phyloP scores from a whole-genome alignment of 768 basidiomycete species.

The Tulasnella calospora region DNA sequence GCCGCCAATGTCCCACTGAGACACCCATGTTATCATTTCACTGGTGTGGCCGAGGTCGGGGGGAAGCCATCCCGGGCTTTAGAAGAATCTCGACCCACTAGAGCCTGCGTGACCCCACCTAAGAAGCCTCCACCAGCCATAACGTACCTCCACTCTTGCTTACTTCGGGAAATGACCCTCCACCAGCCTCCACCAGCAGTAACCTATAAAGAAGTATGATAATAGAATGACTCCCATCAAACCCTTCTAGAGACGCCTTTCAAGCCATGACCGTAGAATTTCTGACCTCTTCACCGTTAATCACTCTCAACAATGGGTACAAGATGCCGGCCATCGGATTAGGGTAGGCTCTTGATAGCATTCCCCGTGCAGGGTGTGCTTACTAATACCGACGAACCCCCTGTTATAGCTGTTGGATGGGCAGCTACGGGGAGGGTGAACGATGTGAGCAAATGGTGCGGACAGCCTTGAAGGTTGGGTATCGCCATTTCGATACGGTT shows the following conservation, averaged over 20 bases:
- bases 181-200: neutral
- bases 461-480: slow-evolving; percentile 66
- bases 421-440: slow-evolving; percentile 7
- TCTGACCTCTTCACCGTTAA: neutral
- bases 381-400: neutral
- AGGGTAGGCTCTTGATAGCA: slow-evolving; percentile 38
- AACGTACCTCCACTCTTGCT: neutral
- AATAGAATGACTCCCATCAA: neutral
- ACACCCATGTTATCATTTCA: too few relatives aligned
- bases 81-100: neutral
- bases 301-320: slow-evolving; percentile 47
- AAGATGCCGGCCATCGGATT: slow-evolving; percentile 71
- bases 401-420: slow-evolving; percentile 38
- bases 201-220: neutral
- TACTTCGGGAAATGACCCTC: neutral
- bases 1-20: too few relatives aligned
- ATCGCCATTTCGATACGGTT: slow-evolving; percentile 81
- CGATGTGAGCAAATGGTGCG: slow-evolving; percentile 38
- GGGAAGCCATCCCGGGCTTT: neutral
- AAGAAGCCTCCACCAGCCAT: neutral
- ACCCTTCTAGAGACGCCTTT: neutral
- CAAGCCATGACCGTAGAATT: neutral
- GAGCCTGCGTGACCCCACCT: neutral
- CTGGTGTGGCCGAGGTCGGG: too few relatives aligned
- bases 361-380: neutral